phyloP scores from a whole-genome alignment of 2,329 filamentous ascomycete genomes.

The Ceratocystis diversiconidia region DNA sequence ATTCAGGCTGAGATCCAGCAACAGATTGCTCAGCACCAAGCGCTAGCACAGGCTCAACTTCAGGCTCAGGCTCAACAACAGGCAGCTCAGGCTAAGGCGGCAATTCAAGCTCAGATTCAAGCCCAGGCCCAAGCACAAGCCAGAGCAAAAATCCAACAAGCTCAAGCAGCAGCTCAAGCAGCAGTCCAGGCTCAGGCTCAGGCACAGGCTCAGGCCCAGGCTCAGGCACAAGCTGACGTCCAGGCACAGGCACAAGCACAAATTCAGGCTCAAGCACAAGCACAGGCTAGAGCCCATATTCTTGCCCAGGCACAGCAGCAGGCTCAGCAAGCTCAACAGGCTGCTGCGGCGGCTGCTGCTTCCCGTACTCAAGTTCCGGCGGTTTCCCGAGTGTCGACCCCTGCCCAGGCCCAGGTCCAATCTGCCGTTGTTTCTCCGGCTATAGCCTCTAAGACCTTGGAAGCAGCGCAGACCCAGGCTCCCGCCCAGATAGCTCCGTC shows the following conservation, averaged over 20 bases:
- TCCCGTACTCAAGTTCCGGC: slow-evolving; percentile 4
- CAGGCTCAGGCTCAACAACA: slow-evolving; percentile 15
- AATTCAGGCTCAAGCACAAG: slow-evolving; percentile 19
- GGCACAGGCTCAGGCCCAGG: slow-evolving; percentile 18
- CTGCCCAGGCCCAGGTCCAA: not conserved
- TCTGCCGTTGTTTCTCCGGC: not conserved
- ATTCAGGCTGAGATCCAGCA: slow-evolving; percentile 15
- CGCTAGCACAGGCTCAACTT: slow-evolving; percentile 15
- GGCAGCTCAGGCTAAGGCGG: slow-evolving; percentile 21
- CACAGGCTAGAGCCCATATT: slow-evolving; percentile 16
- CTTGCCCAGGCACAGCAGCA: slow-evolving; percentile 12
- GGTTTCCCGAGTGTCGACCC: not conserved
- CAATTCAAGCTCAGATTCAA: slow-evolving; percentile 19
- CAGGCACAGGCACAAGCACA: slow-evolving; percentile 10
- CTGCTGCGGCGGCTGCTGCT: slow-evolving; percentile 18
- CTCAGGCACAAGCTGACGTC: not conserved
- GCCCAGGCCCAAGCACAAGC: slow-evolving; percentile 19
- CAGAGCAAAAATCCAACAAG: slow-evolving; percentile 10
- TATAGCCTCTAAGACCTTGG: not conserved
- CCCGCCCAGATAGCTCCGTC: not conserved
- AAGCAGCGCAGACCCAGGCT: not conserved
- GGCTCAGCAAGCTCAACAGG: slow-evolving; percentile 20
- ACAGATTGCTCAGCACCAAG: slow-evolving; percentile 14
- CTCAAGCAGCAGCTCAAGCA: slow-evolving; percentile 20
- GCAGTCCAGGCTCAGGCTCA: slow-evolving; percentile 20